Percentiles rank a stretch among this genome's conserved stretches.
Evolutionary conservation across 129 eudicot species (phyloP).

Genomic region (Saussurea involucrata): DNA sequence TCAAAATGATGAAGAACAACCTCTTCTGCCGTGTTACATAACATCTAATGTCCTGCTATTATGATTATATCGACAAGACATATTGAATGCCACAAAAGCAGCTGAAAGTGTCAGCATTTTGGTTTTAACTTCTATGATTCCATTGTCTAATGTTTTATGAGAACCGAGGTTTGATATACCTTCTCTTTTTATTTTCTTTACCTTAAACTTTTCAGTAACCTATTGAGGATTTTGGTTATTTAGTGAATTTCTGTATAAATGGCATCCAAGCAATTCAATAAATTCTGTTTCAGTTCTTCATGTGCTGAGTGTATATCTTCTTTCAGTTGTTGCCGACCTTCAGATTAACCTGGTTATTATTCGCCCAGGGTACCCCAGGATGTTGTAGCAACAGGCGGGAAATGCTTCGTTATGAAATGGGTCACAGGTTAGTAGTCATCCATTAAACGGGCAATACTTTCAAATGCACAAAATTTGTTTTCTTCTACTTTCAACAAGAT

Average conservation of each 20-base stretch:
- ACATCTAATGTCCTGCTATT: neutral
- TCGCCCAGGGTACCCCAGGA: constrained; percentile 88
- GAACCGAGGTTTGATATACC: neutral
- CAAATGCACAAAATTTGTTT: constrained; percentile 1
- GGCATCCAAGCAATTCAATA: neutral
- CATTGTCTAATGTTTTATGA: neutral
- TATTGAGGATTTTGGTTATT: neutral
- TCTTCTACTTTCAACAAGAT: constrained; percentile 6
- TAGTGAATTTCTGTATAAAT: neutral
- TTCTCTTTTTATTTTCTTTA: neutral
- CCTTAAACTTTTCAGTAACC: neutral
- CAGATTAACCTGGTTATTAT: neutral
- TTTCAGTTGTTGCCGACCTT: neutral
- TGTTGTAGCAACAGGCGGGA: constrained; percentile 88
- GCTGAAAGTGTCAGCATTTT: neutral
- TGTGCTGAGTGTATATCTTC: neutral
- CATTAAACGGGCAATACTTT: neutral
- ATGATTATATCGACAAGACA: neutral
- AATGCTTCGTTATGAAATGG: constrained; percentile 81
- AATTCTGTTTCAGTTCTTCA: neutral
- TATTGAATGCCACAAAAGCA: neutral
- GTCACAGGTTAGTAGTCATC: constrained; percentile 62
- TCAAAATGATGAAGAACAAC: neutral
- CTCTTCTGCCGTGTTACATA: neutral
- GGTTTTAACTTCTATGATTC: neutral